Conservation (phyloP, 2,329 filamentous ascomycete species). For the Penicillium sp. region DNA sequence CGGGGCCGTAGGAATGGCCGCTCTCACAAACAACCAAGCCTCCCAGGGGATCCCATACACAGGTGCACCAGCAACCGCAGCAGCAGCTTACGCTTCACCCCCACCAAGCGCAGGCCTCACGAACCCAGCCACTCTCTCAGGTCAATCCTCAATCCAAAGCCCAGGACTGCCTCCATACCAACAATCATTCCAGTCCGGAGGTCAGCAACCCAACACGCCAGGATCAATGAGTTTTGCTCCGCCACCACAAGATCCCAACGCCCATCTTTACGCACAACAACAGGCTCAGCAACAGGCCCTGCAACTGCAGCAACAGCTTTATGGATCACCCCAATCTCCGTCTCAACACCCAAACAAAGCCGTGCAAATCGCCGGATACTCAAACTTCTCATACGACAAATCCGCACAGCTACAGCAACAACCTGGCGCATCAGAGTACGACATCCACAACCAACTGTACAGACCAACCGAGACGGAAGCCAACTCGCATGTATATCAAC, state of each 20-base stretch:
- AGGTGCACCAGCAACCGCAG: slow-evolving; percentile 19
- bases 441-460: slow-evolving; percentile 53
- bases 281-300: background rate
- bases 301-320: slow-evolving; percentile 5
- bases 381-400: slow-evolving; percentile 46
- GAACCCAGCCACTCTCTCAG: slow-evolving; percentile 30
- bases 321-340: slow-evolving; percentile 27
- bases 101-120: slow-evolving; percentile 41
- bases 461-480: slow-evolving; percentile 50
- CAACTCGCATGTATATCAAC: slow-evolving; percentile 39
- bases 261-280: slow-evolving; percentile 33
- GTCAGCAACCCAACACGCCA: slow-evolving; percentile 16
- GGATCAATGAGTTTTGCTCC: slow-evolving; percentile 33
- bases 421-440: slow-evolving; percentile 40
- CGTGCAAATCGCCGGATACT: slow-evolving; percentile 42
- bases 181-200: slow-evolving; percentile 24
- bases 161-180: slow-evolving; percentile 35
- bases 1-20: slow-evolving; percentile 16
- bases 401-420: slow-evolving; percentile 28
- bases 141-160: slow-evolving; percentile 29
- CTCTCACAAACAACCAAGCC: slow-evolving; percentile 28
- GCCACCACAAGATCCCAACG: slow-evolving; percentile 30
- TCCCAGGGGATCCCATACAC: slow-evolving; percentile 28
- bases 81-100: slow-evolving; percentile 38
- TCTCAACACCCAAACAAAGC: slow-evolving; percentile 21